Percentiles rank a stretch among this genome's conserved stretches.
These are phyloP conservation scores for Silene conica DNA, from an alignment of 148 eudicot species.

Conservation along the genomic window DNA sequence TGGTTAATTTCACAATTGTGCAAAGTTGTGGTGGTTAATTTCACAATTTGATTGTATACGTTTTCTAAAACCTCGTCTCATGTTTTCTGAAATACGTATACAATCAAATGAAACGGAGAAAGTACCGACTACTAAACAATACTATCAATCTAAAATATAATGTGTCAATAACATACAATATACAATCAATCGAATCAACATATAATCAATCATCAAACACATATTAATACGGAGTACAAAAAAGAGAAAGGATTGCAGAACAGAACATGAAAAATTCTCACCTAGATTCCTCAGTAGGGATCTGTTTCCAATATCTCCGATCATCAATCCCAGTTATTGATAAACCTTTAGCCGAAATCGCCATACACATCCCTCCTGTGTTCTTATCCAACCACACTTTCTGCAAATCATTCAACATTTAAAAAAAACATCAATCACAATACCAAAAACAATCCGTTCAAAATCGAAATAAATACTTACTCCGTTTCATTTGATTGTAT, in stretches of 20 bases:
- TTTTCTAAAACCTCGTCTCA: too few species aligned
- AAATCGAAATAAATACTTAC: too few species aligned
- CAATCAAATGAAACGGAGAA: too few species aligned
- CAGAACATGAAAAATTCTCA: conserved; percentile 24
- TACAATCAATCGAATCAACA: background rate
- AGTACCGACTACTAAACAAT: too few species aligned
- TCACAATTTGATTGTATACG: background rate
- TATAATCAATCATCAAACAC: too few species aligned
- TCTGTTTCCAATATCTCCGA: conserved; percentile 55
- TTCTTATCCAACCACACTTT: conserved; percentile 58
- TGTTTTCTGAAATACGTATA: too few species aligned
- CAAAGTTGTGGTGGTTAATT: too few species aligned
- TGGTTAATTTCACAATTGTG: too few species aligned
- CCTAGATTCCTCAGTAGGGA: conserved; percentile 57
- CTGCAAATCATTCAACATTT: conserved; percentile 28
- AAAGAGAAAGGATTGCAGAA: too few species aligned
- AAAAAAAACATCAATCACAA: background rate
- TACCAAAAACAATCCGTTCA: background rate
- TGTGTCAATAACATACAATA: background rate
- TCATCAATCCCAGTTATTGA: conserved; percentile 57
- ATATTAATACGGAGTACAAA: too few species aligned
- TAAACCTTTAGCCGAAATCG: conserved; percentile 43
- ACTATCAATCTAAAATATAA: background rate
- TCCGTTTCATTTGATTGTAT: background rate
- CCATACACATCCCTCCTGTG: conserved; percentile 45